Evolutionary conservation across 129 eudicot species (phyloP).

Genomic region (Flaveria brownii): DNA sequence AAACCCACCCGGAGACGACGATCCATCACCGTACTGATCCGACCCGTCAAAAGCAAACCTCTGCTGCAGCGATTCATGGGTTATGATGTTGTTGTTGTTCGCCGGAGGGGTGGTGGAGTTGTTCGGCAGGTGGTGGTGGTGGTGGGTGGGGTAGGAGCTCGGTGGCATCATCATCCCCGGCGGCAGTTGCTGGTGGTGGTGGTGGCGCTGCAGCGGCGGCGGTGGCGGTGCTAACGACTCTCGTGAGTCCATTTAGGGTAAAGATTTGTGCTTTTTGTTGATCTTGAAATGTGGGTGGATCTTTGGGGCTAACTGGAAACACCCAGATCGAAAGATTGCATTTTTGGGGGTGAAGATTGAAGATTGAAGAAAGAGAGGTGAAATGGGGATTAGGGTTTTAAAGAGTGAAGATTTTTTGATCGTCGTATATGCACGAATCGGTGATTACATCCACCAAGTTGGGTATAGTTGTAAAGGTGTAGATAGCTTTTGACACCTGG

Average conservation of each 20-base stretch:
- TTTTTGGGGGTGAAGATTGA: too few relatives aligned
- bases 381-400: constrained; percentile 23
- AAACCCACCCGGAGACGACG: constrained; percentile 46
- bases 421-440: constrained; percentile 14
- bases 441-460: constrained; percentile 25
- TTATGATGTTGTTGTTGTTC: constrained; percentile 28
- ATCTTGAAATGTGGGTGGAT: constrained; percentile 35
- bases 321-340: too few relatives aligned
- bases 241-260: constrained; percentile 49
- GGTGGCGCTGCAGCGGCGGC: constrained; percentile 41
- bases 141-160: constrained; percentile 26
- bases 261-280: not conserved
- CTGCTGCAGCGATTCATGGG: constrained; percentile 27
- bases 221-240: constrained; percentile 40
- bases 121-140: constrained; percentile 35
- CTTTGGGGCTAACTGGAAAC: not conserved
- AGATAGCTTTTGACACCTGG: constrained; percentile 40
- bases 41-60: constrained; percentile 54
- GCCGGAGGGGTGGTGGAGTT: constrained; percentile 23
- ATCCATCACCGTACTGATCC: constrained; percentile 47
- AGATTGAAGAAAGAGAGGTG: too few relatives aligned
- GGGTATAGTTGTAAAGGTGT: constrained; percentile 38
- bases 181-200: constrained; percentile 22
- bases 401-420: constrained; percentile 12
- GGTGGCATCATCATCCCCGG: constrained; percentile 44